Evolutionary conservation across 805 yeast genomes (phyloP).

Genomic region (Pichia kluyveri): DNA sequence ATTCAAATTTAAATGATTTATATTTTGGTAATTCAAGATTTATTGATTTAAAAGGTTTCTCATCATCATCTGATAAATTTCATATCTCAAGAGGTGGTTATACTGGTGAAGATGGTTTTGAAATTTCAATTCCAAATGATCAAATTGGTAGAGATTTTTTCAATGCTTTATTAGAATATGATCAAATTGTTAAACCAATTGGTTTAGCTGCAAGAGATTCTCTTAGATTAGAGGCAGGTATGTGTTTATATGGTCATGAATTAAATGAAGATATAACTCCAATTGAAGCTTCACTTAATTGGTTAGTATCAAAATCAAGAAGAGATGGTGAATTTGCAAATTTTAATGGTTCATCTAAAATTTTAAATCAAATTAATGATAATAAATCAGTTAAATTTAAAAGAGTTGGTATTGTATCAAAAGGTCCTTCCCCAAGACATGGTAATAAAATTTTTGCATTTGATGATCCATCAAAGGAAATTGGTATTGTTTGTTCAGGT

Average conservation of each 20-base stretch:
- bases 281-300: constrained; percentile 77
- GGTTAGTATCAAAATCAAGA: constrained; percentile 83
- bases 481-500: constrained; percentile 52
- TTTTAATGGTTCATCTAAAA: constrained; percentile 72
- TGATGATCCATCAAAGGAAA: constrained; percentile 44
- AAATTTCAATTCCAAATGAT: constrained; percentile 62
- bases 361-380: constrained; percentile 54
- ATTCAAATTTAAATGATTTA: constrained; percentile 46
- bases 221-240: constrained; percentile 91
- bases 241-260: constrained; percentile 96
- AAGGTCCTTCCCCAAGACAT: constrained; percentile 91
- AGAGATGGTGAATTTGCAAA: constrained; percentile 36
- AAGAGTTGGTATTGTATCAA: constrained; percentile 68
- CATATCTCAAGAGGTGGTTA: constrained; percentile 95
- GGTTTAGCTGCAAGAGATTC: constrained; percentile 99
- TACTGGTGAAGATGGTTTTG: constrained; percentile 98
- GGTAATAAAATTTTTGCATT: constrained; percentile 52
- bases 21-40: constrained; percentile 66
- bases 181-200: constrained; percentile 61
- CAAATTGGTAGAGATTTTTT: constrained; percentile 54
- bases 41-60: constrained; percentile 34
- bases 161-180: constrained; percentile 40
- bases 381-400: constrained; percentile 51
- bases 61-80: constrained; percentile 33
- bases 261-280: constrained; percentile 74